phyloP scores from a whole-genome alignment of 2,329 filamentous ascomycete genomes.

The Pseudogymnoascus sp. region DNA sequence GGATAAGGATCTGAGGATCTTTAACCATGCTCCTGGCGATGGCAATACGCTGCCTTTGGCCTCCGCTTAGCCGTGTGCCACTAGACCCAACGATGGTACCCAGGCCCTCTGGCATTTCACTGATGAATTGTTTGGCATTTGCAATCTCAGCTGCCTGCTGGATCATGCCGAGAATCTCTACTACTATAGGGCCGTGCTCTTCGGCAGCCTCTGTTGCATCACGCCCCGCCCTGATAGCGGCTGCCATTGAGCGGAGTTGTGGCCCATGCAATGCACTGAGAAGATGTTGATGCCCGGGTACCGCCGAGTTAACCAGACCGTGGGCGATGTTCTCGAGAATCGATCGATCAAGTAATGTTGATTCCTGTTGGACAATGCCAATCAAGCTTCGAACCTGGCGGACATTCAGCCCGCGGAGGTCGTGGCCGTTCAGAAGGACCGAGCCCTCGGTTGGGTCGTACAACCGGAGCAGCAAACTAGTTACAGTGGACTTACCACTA shows the following conservation, averaged over 20 bases:
- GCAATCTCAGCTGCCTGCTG: slow-evolving; percentile 2
- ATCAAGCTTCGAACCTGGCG: slow-evolving; percentile 22
- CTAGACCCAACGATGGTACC: slow-evolving; percentile 65
- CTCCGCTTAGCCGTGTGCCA: slow-evolving; percentile 67
- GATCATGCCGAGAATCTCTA: neutral
- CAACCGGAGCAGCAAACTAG: slow-evolving; percentile 65
- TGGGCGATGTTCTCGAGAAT: slow-evolving; percentile 41
- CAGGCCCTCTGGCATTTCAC: slow-evolving; percentile 57
- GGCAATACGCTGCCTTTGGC: slow-evolving; percentile 69
- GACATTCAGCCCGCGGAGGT: slow-evolving; percentile 30
- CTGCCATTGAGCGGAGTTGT: slow-evolving; percentile 5
- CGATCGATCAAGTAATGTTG: slow-evolving; percentile 32
- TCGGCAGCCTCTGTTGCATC: neutral
- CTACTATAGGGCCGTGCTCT: neutral
- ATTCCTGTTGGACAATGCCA: slow-evolving; percentile 21
- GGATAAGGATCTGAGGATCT: slow-evolving; percentile 77
- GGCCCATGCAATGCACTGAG: neutral
- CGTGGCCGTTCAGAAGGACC: slow-evolving; percentile 32
- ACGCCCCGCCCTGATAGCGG: neutral
- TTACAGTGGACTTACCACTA: slow-evolving; percentile 83
- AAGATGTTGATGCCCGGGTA: slow-evolving; percentile 30
- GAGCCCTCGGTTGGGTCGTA: slow-evolving; percentile 41
- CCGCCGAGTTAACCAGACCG: slow-evolving; percentile 35
- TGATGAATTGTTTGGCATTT: slow-evolving; percentile 55
- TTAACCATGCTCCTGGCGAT: slow-evolving; percentile 55